Percentiles rank a stretch among this genome's conserved stretches.
These are phyloP conservation scores for Thelephora aurantiotincta DNA, from an alignment of 768 basidiomycete species.

Conservation along the genomic window DNA sequence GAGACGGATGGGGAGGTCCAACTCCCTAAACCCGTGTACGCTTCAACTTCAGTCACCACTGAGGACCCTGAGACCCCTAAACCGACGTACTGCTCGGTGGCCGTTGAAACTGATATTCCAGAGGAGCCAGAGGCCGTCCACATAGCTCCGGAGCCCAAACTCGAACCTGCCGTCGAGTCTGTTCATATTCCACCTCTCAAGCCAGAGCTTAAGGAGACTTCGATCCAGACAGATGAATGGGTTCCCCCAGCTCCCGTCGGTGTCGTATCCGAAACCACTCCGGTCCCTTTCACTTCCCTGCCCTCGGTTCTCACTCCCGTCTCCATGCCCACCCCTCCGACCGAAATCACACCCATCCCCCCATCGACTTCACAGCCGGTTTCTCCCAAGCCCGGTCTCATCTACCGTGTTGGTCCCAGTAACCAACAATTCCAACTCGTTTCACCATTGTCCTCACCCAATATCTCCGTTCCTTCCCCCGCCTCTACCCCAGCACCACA, in stretches of 20 bases:
- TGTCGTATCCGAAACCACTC: neutral
- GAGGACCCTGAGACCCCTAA: constrained; percentile 10
- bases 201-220: constrained; percentile 59
- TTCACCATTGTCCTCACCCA: constrained; percentile 30
- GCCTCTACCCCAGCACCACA: constrained; percentile 27
- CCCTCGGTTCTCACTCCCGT: constrained; percentile 19
- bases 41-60: constrained; percentile 4
- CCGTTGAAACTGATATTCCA: constrained; percentile 19
- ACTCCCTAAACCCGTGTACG: neutral
- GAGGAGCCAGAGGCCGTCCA: constrained; percentile 10
- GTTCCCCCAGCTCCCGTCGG: constrained; percentile 24
- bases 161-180: constrained; percentile 13
- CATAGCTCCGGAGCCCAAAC: constrained; percentile 7
- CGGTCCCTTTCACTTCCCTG: neutral
- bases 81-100: constrained; percentile 40
- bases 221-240: constrained; percentile 73
- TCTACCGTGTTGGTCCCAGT: constrained; percentile 45
- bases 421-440: constrained; percentile 60
- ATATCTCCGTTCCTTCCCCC: constrained; percentile 18
- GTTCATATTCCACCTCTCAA: constrained; percentile 26
- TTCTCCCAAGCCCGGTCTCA: constrained; percentile 15
- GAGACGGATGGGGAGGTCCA: neutral
- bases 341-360: constrained; percentile 8
- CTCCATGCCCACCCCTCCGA: constrained; percentile 10
- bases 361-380: constrained; percentile 10